phyloP scores from a whole-genome alignment of 139 green algal genomes.

The Axilococcus clingmanii region DNA sequence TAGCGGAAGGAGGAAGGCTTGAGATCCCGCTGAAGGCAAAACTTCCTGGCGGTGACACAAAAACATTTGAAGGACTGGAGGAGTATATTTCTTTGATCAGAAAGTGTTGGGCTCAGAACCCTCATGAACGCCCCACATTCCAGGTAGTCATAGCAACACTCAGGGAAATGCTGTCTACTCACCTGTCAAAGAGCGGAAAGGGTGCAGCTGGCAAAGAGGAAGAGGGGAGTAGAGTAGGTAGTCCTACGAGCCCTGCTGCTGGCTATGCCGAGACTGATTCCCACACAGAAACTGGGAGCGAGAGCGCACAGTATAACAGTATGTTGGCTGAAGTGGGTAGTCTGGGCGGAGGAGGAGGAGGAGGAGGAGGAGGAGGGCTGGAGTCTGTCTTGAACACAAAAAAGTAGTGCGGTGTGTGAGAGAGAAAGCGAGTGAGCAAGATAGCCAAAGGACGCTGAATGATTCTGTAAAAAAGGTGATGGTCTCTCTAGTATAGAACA shows the following conservation, averaged over 20 bases:
- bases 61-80: slow-evolving; percentile 24
- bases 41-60: slow-evolving; percentile 31
- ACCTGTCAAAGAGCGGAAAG: background rate
- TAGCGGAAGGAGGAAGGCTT: slow-evolving; percentile 47
- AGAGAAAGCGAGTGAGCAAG: too few species aligned
- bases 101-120: slow-evolving; percentile 50
- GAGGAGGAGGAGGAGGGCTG: too few species aligned
- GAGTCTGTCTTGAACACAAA: too few species aligned
- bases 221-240: background rate
- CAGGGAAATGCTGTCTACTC: slow-evolving; percentile 18
- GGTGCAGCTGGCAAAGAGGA: background rate
- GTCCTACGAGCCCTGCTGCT: background rate
- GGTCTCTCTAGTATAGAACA: too few species aligned
- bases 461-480: too few species aligned
- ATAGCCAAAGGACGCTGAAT: too few species aligned
- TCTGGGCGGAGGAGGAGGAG: too few species aligned
- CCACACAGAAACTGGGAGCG: background rate
- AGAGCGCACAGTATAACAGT: too few species aligned
- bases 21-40: slow-evolving; percentile 33
- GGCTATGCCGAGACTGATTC: background rate
- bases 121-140: slow-evolving; percentile 40
- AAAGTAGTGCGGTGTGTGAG: too few species aligned
- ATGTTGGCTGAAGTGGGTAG: too few species aligned
- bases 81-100: slow-evolving; percentile 52
- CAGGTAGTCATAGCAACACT: slow-evolving; percentile 40